Conservation (phyloP, 1,139 yeast species). For the Saccharomycopsis phalli region DNA sequence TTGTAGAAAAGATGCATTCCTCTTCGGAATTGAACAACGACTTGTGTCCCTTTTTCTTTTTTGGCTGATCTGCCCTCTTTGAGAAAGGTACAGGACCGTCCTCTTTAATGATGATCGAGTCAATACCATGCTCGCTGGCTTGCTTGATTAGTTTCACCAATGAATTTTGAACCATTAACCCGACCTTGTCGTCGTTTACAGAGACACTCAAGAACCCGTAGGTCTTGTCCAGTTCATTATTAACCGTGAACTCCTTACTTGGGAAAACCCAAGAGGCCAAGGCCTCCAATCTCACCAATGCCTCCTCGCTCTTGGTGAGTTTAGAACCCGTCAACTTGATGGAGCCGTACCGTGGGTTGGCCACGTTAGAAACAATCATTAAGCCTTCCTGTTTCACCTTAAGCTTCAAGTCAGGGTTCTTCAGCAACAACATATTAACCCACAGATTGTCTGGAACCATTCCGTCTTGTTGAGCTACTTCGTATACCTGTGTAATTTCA, state of each 20-base stretch:
- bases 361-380: slow-evolving; percentile 9
- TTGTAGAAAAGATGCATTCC: slow-evolving; percentile 33
- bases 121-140: slow-evolving; percentile 13
- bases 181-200: neutral
- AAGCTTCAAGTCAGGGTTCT: slow-evolving; percentile 7
- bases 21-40: slow-evolving; percentile 32
- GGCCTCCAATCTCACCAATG: slow-evolving; percentile 3
- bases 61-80: neutral
- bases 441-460: neutral
- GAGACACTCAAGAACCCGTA: slow-evolving; percentile 5
- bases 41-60: neutral
- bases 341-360: neutral
- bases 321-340: neutral
- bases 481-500: too few relatives aligned
- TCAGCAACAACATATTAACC: slow-evolving; percentile 5
- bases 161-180: neutral
- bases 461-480: too few relatives aligned
- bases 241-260: neutral
- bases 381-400: slow-evolving; percentile 3
- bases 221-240: slow-evolving; percentile 11
- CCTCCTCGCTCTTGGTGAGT: slow-evolving; percentile 2
- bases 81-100: too few relatives aligned
- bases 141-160: slow-evolving; percentile 10
- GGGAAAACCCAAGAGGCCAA: slow-evolving; percentile 13
- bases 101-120: slow-evolving; percentile 10